Evolutionary conservation across 2,329 filamentous ascomycete genomes (phyloP).

Genomic region (Arthrobotrys sphaeroides): DNA sequence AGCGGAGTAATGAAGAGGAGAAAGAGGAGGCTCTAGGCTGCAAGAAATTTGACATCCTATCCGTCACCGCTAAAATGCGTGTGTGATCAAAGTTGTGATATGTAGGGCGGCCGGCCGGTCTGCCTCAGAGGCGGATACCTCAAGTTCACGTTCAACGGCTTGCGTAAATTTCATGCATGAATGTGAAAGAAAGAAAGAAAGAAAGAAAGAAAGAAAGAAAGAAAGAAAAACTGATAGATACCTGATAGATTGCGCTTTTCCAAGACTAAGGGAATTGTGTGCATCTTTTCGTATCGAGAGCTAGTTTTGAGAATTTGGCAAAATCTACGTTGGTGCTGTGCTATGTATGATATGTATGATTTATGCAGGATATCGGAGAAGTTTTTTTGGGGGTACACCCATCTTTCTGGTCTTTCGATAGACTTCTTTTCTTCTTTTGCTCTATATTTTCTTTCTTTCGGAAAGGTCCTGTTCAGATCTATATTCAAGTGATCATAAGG

Average conservation of each 20-base stretch:
- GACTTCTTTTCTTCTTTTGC: not conserved
- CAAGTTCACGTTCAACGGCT: constrained; percentile 8
- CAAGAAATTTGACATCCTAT: constrained; percentile 29
- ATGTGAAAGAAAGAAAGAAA: no score
- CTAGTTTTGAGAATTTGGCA: constrained; percentile 15
- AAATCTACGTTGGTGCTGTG: constrained; percentile 16
- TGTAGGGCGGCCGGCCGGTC: constrained; percentile 13
- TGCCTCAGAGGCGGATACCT: not conserved
- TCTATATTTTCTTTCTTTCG: not conserved
- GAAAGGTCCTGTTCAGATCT: constrained; percentile 15
- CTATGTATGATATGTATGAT: constrained; percentile 7
- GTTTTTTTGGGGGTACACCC: constrained; percentile 13
- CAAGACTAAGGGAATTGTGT: not conserved
- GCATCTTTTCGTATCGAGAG: constrained; percentile 7
- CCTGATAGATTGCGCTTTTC: not conserved
- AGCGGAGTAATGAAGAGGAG: constrained; percentile 37
- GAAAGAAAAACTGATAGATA: not conserved
- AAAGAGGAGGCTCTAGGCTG: constrained; percentile 45
- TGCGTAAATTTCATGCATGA: constrained; percentile 14
- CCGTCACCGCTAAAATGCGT: constrained; percentile 2
- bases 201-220: no score
- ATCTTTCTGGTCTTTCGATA: not conserved
- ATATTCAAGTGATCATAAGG: constrained; percentile 11
- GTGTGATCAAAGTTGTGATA: constrained; percentile 17
- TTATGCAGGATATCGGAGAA: constrained; percentile 22